Evolutionary conservation across 352 stramenopile species (phyloP), one percentile per base, ranked within the genome.

Genomic region (Phytophthora vignae): DNA sequence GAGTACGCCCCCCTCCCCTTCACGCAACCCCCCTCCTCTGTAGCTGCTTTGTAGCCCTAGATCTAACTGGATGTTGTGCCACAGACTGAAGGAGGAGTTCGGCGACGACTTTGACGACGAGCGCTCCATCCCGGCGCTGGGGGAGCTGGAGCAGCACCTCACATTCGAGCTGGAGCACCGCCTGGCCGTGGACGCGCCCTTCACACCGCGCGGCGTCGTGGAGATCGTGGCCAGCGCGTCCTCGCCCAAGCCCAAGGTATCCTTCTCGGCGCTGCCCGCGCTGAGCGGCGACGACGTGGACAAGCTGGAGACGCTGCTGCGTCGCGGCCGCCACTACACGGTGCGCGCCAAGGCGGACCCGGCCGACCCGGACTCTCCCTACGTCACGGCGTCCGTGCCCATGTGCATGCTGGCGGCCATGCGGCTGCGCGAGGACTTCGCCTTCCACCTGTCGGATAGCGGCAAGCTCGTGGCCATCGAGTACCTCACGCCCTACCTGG

Each of bases 391-490:
- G 27, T 94, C 87, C 14, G 85, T 96, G 44, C 88, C 88, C 14
- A 90, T 91, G 78, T 96, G 88, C 69, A 88, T 93, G 77, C 73
- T 96, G 42, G 86, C 80, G 6, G 85, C 83, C 40, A 90, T 84
- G 60, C 81, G 79, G 44, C 78, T 96, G 69, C 88, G 87, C 64
- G 88, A 96, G 72, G 87, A 96, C 67, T 77, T 96, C 40, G 77
- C 88, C 69, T 93, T 96, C 77, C 88, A 96, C 71, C 61, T 96
- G 33, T 91, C 85, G 50, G 85, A 93, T 68, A 82, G 74, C 44
- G 86, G 86, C 62, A 88, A 94, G 64, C 78, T 96, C n/a, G 67
- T 94, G 25, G 81, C 84, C 25, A 93, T 96, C 49, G 88, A 96
- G 64, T 96, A 92, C 70, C 77, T 92, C 48, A 94, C 88, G 61